Conservation (phyloP, 352 stramenopile species). For the Blastocystis hominis region DNA sequence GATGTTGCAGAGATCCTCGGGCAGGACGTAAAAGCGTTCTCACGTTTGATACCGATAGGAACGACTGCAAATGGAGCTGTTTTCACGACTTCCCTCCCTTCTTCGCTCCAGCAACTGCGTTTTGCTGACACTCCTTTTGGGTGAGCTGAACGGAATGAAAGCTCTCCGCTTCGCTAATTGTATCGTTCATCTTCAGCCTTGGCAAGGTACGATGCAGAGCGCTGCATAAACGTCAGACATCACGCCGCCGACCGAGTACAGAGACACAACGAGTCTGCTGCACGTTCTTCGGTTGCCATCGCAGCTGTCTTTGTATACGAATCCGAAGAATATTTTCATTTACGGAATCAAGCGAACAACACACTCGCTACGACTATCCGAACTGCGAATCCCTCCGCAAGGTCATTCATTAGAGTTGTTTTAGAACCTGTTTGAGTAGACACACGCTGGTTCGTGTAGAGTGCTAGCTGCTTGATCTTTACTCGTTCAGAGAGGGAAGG, state of each 20-base stretch:
- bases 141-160: background rate
- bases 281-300: conserved; percentile 19
- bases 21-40: background rate
- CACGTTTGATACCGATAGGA: background rate
- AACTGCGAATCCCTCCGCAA: conserved; percentile 37
- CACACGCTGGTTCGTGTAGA: too few relatives aligned
- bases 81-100: background rate
- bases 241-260: conserved; percentile 4
- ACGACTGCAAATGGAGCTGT: background rate
- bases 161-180: background rate
- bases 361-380: conserved; percentile 9
- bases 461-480: too few relatives aligned
- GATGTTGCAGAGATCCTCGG: background rate
- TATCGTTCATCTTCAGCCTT: conserved; percentile 23
- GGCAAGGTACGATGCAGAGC: background rate
- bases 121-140: background rate
- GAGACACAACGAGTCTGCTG: conserved; percentile 6
- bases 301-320: conserved; percentile 28
- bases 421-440: background rate
- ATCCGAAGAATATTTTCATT: conserved; percentile 22
- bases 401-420: background rate
- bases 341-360: conserved; percentile 27
- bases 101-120: background rate
- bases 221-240: background rate
- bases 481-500: too few relatives aligned